Evolutionary conservation across 257 asterid species (phyloP).

Genomic region (Rhazya stricta): DNA sequence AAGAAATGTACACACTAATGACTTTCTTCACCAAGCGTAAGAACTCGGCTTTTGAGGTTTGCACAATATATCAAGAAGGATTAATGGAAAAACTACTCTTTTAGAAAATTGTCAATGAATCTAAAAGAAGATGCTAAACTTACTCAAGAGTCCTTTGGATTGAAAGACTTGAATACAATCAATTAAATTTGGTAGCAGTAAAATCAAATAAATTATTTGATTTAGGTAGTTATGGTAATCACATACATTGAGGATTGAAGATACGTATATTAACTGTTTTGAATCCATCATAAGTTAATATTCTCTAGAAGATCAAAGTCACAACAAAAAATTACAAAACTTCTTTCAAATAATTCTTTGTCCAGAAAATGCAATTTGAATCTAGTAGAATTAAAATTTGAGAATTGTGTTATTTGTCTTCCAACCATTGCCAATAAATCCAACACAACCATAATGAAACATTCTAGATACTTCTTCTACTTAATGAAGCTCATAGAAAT

Average conservation of each 20-base stretch:
- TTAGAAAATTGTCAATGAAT: not conserved
- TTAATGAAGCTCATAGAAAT: not conserved
- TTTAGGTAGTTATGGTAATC: not conserved
- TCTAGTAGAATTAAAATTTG: not conserved
- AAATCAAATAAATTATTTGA: not conserved
- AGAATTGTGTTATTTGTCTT: not conserved
- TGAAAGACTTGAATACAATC: not conserved
- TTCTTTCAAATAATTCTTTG: not conserved
- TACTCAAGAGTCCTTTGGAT: not conserved
- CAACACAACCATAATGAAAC: not conserved
- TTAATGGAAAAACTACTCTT: not conserved
- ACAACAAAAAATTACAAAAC: not conserved
- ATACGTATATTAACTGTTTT: not conserved
- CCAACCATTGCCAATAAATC: not conserved
- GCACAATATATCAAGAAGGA: not conserved
- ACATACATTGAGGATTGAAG: not conserved
- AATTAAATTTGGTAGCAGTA: not conserved
- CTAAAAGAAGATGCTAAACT: not conserved
- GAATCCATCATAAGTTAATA: not conserved
- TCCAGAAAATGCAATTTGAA: not conserved
- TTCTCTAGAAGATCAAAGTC: not conserved
- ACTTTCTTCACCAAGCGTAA: not conserved
- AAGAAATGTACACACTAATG: not conserved
- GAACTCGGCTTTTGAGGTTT: not conserved
- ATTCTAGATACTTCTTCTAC: not conserved